Percentiles rank a stretch among this genome's conserved stretches.
phyloP scores from a whole-genome alignment of 2,329 filamentous ascomycete genomes.

The Thermoascus crustaceus region DNA sequence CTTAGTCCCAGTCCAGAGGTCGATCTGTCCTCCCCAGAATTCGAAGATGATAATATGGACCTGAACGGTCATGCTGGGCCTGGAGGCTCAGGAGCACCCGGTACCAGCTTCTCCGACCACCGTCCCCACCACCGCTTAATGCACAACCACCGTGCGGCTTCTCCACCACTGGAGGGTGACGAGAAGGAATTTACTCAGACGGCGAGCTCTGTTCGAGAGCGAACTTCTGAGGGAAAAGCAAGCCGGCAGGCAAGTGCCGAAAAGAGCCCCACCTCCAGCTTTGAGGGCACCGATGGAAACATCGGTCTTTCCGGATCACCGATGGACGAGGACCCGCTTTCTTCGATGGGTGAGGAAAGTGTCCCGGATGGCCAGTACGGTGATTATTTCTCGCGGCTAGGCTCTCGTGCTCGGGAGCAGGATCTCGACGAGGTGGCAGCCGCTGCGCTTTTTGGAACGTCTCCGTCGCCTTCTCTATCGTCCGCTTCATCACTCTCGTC shows the following conservation, averaged over 20 bases:
- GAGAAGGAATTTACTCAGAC: conserved; percentile 97
- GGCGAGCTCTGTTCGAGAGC: conserved; percentile 68
- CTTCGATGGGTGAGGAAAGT: conserved; percentile 19
- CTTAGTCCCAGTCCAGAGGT: conserved; percentile 89
- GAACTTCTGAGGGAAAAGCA: conserved; percentile 34
- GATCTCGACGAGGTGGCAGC: conserved; percentile 28
- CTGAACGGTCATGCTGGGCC: conserved; percentile 51
- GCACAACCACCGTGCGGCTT: conserved; percentile 64
- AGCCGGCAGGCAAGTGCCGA: conserved; percentile 16
- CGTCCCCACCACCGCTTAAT: conserved; percentile 50
- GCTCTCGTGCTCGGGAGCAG: conserved; percentile 17
- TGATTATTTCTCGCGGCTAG: conserved; percentile 29
- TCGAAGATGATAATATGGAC: conserved; percentile 61
- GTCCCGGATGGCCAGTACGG: conserved; percentile 25
- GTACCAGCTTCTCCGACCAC: conserved; percentile 45
- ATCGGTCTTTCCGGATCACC: conserved; percentile 23
- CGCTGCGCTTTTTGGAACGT: conserved; percentile 31
- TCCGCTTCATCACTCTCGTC: conserved; percentile 36
- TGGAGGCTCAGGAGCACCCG: conserved; percentile 42
- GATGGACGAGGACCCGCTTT: conserved; percentile 23
- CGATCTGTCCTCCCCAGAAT: conserved; percentile 78
- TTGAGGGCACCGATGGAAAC: conserved; percentile 17
- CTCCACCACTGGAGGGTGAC: conserved; percentile 84
- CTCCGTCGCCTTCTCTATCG: conserved; percentile 34
- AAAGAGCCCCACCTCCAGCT: conserved; percentile 34